phyloP scores from a whole-genome alignment of 2,329 filamentous ascomycete species.

The Exophiala dermatitidis region DNA sequence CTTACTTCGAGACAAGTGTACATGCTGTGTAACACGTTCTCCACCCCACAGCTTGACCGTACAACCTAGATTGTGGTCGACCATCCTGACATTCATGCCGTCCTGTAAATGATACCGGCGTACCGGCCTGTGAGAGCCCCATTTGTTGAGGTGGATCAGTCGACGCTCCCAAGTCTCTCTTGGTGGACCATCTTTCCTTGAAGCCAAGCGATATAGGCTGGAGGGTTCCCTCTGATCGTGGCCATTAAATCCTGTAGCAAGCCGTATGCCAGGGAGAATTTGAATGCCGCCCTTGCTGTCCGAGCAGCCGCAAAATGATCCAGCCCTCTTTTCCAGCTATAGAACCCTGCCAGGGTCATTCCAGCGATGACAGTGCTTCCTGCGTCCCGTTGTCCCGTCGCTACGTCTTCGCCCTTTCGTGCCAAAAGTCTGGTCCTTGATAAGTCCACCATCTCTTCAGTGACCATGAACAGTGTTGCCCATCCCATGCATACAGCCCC shows the following conservation, averaged over 20 bases:
- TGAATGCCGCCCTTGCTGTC: conserved; percentile 71
- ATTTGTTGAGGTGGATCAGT: not conserved
- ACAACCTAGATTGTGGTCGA: too few relatives aligned
- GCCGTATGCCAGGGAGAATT: conserved; percentile 73
- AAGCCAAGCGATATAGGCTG: conserved; percentile 67
- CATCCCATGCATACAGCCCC: conserved; percentile 64
- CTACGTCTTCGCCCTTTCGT: conserved; percentile 71
- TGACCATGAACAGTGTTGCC: conserved; percentile 66
- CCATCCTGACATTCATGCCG: too few relatives aligned
- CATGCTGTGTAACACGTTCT: too few relatives aligned
- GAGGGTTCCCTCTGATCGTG: conserved; percentile 53
- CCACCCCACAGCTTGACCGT: too few relatives aligned
- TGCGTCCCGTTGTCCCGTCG: conserved; percentile 59
- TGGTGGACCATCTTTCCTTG: conserved; percentile 4
- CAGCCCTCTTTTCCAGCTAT: conserved; percentile 78
- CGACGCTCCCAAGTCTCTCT: not conserved
- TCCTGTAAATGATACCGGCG: too few relatives aligned
- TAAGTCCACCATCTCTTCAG: conserved; percentile 79
- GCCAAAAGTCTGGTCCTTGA: conserved; percentile 63
- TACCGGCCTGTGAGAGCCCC: not conserved
- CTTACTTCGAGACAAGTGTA: too few relatives aligned
- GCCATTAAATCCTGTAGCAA: conserved; percentile 69
- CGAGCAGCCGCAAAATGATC: conserved; percentile 67
- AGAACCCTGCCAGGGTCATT: conserved; percentile 73
- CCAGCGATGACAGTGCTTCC: conserved; percentile 75